Evolutionary conservation across 768 basidiomycete species (phyloP), one percentile per base, ranked within the genome.

Genomic region (Naganishia antarctica): DNA sequence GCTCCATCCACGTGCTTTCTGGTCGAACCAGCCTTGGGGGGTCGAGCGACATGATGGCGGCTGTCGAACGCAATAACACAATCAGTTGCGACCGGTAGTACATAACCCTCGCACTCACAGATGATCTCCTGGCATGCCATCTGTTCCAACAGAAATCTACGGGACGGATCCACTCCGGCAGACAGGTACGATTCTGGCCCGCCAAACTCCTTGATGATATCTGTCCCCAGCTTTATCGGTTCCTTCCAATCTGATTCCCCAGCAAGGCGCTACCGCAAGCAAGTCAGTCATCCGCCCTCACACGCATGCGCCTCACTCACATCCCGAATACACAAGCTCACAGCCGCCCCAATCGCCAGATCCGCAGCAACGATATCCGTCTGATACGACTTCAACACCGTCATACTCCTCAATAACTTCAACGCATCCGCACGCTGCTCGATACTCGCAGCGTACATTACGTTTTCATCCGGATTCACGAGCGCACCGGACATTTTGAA

Each of bases 101-200:
- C 32, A n/a, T 31, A 21, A 8, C 32, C 26, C 37, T 28, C 53
- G 44, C 37, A 61, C 70, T 43, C 44, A 71, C 70, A 66, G 12
- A 70, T 66, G 4, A 71, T 43, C 43, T 71, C 70, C 4, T 65
- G 47, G 49, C 60, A 65, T 0, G 66, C 64, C 65, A 69, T 65
- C 45, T 71, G 70, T 44, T 71, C 70, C 9, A 71, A 29, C 1
- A 71, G 49, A 34, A 71, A 71, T 11, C 68, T 50, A 9, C 69
- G 31, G 4, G 25, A 29, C 28, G 47, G 31, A 2, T 65, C 68
- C 9, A 62, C 41, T 4, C 37, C 18, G 9, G 4, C 9, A 21
- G 21, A 57, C 18, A 71, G 49, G 47, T 53, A 71, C 3, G 50
- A 29, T 3, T 60, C 65, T 2, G 70, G 64, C 2, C 70, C 70